Conservation (phyloP, 108 stramenopile species). For the Nitzschia sp. region DNA sequence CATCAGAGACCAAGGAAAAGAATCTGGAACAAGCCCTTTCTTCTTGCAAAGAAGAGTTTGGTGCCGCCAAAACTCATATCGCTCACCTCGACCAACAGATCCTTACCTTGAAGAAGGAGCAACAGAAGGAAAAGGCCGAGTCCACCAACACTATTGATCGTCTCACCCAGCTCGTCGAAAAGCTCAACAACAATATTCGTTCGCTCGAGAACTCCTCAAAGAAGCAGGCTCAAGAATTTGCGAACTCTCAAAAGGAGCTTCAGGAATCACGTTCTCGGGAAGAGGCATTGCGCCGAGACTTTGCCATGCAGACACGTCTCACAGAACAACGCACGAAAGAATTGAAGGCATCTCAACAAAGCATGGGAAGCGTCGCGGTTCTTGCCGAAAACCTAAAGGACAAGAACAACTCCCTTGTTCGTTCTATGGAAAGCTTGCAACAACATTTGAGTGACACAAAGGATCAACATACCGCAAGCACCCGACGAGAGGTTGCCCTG, state of each 20-base stretch:
- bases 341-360: neutral
- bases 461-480: neutral
- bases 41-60: neutral
- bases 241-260: neutral
- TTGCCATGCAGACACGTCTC: neutral
- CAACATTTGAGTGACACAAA: slow-evolving; percentile 11
- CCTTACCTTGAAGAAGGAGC: neutral
- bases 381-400: slow-evolving; percentile 7
- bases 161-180: neutral
- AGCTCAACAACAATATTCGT: neutral
- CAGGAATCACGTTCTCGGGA: slow-evolving; percentile 5
- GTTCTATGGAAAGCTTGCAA: neutral
- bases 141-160: neutral
- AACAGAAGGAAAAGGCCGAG: neutral
- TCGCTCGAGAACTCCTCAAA: neutral
- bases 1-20: neutral
- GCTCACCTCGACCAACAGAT: neutral
- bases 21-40: neutral
- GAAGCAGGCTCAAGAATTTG: neutral
- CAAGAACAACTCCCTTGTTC: slow-evolving; percentile 10
- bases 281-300: slow-evolving; percentile 4
- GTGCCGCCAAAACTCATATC: neutral
- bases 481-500: neutral
- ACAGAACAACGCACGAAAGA: slow-evolving; percentile 4
- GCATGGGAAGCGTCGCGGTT: neutral